These are phyloP conservation scores for Austropuccinia psidii DNA, from an alignment of 1,284 basidiomycete species.

Conservation along the genomic window DNA sequence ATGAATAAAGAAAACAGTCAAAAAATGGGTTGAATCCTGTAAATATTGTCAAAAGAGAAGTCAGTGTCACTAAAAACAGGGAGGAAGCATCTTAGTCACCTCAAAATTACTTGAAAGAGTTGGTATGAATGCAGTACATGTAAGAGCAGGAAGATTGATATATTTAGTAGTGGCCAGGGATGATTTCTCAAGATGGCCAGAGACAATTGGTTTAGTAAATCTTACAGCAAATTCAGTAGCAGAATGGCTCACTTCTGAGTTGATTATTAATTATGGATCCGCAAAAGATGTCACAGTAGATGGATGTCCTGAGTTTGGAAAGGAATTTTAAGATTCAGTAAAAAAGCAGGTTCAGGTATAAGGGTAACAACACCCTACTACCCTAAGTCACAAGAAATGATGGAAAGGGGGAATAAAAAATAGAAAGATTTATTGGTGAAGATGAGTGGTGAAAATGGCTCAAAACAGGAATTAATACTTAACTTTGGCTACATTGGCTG, in stretches of 20 bases:
- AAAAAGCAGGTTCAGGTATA: too few relatives aligned
- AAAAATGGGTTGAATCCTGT: not conserved
- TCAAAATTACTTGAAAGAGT: not conserved
- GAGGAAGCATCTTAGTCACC: not conserved
- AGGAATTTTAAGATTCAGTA: too few relatives aligned
- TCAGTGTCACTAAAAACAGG: not conserved
- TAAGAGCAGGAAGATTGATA: constrained; percentile 9
- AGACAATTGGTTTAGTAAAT: not conserved
- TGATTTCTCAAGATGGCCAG: constrained; percentile 29
- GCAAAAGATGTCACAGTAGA: too few relatives aligned
- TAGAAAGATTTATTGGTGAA: not conserved
- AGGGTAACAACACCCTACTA: not conserved
- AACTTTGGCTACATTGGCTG: too few relatives aligned
- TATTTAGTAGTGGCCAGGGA: constrained; percentile 32
- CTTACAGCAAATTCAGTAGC: not conserved
- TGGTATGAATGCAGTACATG: not conserved
- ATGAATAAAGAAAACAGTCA: not conserved
- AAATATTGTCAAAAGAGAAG: not conserved
- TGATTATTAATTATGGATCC: too few relatives aligned
- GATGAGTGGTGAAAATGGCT: not conserved
- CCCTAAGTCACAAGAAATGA: constrained; percentile 4
- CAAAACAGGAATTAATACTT: too few relatives aligned
- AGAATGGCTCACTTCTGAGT: too few relatives aligned
- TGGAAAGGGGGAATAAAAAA: not conserved
- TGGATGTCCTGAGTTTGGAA: too few relatives aligned